Evolutionary conservation across 495 filamentous ascomycete species (phyloP).

Genomic region (Neurospora sp.): DNA sequence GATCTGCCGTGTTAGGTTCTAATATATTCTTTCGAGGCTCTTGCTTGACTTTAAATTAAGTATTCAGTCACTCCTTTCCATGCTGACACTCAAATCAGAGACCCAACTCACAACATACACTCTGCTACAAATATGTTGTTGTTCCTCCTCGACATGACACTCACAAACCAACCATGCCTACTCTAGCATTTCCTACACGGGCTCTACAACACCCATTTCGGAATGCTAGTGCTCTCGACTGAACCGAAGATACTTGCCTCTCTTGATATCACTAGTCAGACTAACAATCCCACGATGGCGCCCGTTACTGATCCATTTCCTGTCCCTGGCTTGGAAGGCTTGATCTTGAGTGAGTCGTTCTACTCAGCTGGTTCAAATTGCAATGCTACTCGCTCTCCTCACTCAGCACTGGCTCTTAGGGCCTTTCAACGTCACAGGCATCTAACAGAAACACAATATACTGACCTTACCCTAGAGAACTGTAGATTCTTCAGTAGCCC

Average conservation of each 20-base stretch:
- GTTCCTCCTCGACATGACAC: background rate
- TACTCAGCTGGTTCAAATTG: background rate
- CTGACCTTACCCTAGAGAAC: slow-evolving; percentile 22
- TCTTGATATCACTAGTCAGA: background rate
- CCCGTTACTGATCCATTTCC: background rate
- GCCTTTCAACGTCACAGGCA: background rate
- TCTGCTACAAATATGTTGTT: background rate
- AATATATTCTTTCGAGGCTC: background rate
- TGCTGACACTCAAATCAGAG: background rate
- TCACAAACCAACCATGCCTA: background rate
- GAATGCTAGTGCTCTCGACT: background rate
- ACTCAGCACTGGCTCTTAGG: background rate
- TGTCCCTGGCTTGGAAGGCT: background rate
- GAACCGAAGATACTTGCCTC: background rate
- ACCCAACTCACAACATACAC: too few relatives aligned
- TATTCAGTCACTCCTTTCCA: too few relatives aligned
- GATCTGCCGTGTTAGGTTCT: background rate
- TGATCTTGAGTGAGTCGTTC: background rate
- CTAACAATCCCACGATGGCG: background rate
- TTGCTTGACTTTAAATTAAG: background rate
- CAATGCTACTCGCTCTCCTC: background rate
- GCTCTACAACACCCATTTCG: background rate
- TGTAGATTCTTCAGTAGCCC: slow-evolving; percentile 25
- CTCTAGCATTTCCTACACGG: background rate
- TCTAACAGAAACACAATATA: background rate